Percentiles rank a stretch among this genome's conserved stretches.
phyloP scores from a whole-genome alignment of 768 basidiomycete genomes.

The Tulasnella sp. region DNA sequence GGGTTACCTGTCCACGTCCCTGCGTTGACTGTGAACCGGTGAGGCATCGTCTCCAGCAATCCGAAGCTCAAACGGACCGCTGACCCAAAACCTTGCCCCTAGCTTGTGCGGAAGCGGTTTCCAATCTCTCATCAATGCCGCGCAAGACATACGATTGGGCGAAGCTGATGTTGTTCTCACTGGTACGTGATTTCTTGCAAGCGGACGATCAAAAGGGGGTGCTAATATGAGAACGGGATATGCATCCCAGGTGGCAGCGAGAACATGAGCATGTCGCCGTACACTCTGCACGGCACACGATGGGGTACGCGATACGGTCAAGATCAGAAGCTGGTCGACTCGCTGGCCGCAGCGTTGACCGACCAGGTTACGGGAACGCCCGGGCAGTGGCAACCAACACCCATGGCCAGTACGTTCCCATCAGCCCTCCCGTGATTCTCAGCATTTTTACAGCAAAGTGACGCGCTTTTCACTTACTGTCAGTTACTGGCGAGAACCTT shows the following conservation, averaged over 20 bases:
- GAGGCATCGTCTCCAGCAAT: not conserved
- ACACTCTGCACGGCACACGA: constrained; percentile 39
- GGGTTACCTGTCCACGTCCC: constrained; percentile 40
- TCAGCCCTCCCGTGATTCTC: not conserved
- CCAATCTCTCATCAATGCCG: constrained; percentile 41
- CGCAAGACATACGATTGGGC: constrained; percentile 41
- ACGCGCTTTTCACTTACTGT: not conserved
- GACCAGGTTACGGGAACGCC: constrained; percentile 40
- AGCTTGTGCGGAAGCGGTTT: constrained; percentile 43
- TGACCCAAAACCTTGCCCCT: not conserved
- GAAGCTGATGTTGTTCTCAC: constrained; percentile 42
- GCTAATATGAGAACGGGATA: not conserved
- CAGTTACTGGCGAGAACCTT: constrained; percentile 43
- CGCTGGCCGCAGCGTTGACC: constrained; percentile 40
- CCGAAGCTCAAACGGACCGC: not conserved
- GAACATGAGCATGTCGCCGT: constrained; percentile 35
- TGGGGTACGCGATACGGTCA: constrained; percentile 42
- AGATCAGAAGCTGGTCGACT: constrained; percentile 43
- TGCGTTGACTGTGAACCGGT: constrained; percentile 42
- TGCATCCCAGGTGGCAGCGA: constrained; percentile 23
- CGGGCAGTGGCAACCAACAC: constrained; percentile 34
- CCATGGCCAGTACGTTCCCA: constrained; percentile 38
- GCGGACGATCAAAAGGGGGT: not conserved
- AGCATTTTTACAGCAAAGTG: not conserved
- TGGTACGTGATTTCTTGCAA: constrained; percentile 33